Conservation (phyloP, 106 monocot genomes). For the Vanilla planifolia region DNA sequence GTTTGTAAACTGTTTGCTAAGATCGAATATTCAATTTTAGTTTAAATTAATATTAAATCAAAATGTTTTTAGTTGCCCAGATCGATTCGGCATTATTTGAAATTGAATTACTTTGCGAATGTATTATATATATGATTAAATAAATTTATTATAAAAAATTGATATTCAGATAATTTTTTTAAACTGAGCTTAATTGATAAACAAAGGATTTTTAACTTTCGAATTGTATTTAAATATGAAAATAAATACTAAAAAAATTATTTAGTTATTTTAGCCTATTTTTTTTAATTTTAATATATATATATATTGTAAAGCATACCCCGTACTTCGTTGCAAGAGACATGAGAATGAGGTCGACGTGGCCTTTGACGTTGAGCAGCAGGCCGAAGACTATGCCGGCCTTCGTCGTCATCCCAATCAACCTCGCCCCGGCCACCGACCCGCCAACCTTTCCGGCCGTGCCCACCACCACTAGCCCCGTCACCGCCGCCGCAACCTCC, state of each 20-base stretch:
- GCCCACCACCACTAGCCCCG: slow-evolving; percentile 17
- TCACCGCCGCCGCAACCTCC: background rate
- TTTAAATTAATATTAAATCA: too few species aligned
- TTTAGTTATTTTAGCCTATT: background rate
- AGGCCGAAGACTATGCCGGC: slow-evolving; percentile 46
- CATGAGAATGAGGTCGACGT: slow-evolving; percentile 47
- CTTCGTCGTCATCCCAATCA: slow-evolving; percentile 20
- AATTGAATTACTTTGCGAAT: too few species aligned
- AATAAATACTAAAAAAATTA: background rate
- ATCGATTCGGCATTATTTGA: too few species aligned
- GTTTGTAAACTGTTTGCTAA: too few species aligned
- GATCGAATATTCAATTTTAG: too few species aligned
- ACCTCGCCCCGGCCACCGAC: slow-evolving; percentile 26
- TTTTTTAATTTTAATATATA: too few species aligned
- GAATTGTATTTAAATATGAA: too few species aligned
- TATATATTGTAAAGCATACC: slow-evolving; percentile 3
- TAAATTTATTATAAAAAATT: background rate
- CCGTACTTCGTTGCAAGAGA: slow-evolving; percentile 6
- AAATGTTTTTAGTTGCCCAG: too few species aligned
- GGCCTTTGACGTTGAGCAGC: slow-evolving; percentile 69
- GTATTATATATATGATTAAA: too few species aligned
- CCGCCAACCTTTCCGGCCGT: slow-evolving; percentile 48
- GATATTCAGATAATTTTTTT: background rate
- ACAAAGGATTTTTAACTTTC: too few species aligned
- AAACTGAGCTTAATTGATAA: too few species aligned